A percentile compares a stretch with the other conserved stretches of the same genome.
These are phyloP conservation scores for Aureobasidium melanogenum DNA, from an alignment of 2,329 filamentous ascomycete genomes.

Conservation along the genomic window DNA sequence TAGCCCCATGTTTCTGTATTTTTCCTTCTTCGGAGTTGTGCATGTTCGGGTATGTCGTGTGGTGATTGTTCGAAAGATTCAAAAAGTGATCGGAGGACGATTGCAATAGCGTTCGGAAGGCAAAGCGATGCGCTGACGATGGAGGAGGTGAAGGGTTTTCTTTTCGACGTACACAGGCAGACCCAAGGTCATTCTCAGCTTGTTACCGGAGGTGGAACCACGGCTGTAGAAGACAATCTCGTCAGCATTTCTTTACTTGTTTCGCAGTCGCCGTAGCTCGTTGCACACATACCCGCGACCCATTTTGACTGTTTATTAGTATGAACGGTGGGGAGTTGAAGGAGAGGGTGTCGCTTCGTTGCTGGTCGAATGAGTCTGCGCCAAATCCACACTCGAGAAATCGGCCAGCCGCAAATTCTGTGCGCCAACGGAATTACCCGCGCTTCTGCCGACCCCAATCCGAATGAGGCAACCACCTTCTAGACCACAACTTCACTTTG, in stretches of 20 bases:
- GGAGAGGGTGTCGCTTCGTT: constrained; percentile 14
- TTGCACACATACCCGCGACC: constrained; percentile 28
- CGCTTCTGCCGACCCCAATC: not conserved
- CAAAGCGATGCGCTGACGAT: constrained; percentile 3
- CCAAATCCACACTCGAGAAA: not conserved
- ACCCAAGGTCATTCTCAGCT: constrained; percentile 99
- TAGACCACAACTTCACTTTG: not conserved
- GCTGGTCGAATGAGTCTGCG: constrained; percentile 11
- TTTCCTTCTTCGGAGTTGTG: not conserved
- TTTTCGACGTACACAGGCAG: constrained; percentile 83
- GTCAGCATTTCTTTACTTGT: constrained; percentile 8
- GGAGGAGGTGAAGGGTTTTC: not conserved
- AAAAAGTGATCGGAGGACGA: not conserved
- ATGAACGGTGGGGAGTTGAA: constrained; percentile 13
- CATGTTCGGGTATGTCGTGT: not conserved
- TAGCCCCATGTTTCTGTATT: not conserved
- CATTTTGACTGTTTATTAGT: constrained; percentile 28
- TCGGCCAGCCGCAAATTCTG: constrained; percentile 5
- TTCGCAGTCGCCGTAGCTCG: constrained; percentile 15
- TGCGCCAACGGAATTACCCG: constrained; percentile 5
- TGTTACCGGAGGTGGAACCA: constrained; percentile 95
- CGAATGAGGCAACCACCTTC: not conserved
- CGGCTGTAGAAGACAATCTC: constrained; percentile 36
- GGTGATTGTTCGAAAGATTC: not conserved
- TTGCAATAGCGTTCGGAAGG: constrained; percentile 1